These are phyloP conservation scores for Tulasnella sp. DNA, from an alignment of 768 basidiomycete species.

Conservation along the genomic window DNA sequence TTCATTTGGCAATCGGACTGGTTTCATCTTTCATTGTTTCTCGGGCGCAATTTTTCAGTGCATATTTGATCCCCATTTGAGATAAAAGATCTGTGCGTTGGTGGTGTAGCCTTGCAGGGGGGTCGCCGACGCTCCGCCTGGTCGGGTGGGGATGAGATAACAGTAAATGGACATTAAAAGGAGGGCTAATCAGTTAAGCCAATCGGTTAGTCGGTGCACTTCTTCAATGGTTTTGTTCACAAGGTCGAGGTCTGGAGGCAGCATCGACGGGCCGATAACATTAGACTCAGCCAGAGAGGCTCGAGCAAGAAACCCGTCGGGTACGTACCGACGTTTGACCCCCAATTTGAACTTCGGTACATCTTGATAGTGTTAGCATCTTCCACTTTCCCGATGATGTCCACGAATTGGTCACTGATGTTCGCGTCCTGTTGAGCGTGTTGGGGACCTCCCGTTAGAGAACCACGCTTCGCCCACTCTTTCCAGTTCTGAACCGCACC, in stretches of 20 bases:
- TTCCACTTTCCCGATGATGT: conserved; percentile 61
- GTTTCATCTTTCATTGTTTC: too few relatives aligned
- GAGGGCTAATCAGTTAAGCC: conserved; percentile 5
- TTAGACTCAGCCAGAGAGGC: background rate
- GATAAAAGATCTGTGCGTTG: too few relatives aligned
- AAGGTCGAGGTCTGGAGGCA: conserved; percentile 19
- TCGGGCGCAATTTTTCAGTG: too few relatives aligned
- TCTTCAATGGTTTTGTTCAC: conserved; percentile 25
- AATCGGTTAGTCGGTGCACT: conserved; percentile 21
- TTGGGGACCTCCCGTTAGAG: conserved; percentile 21
- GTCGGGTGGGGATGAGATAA: background rate
- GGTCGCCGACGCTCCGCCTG: too few relatives aligned
- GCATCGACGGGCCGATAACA: too few relatives aligned
- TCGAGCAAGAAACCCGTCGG: background rate
- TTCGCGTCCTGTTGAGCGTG: conserved; percentile 41
- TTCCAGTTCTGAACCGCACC: conserved; percentile 39
- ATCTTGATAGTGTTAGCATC: conserved; percentile 57
- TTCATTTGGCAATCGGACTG: too few relatives aligned
- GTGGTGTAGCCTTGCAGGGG: too few relatives aligned
- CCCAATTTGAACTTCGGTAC: conserved; percentile 52
- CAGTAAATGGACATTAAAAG: background rate
- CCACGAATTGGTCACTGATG: conserved; percentile 55
- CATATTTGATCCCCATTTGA: too few relatives aligned
- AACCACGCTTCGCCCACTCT: background rate
- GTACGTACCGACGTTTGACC: conserved; percentile 57